Evolutionary conservation across 768 basidiomycete species (phyloP), one percentile per base, ranked within the genome.

Genomic region (Pholiota microspora): DNA sequence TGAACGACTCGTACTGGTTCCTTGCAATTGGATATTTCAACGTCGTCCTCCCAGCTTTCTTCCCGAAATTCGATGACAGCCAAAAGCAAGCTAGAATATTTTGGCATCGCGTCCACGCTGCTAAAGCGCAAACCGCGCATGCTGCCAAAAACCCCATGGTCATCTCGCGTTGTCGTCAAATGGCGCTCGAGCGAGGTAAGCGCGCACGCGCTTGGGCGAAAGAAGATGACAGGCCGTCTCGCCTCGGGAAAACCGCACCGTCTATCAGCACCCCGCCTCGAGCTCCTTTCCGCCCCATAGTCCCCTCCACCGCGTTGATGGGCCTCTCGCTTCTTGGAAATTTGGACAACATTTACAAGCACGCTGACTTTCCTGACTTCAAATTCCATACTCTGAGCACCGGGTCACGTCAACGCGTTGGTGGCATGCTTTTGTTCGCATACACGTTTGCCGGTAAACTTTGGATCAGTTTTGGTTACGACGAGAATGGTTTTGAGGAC

Each of bases 321-420:
- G 92, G 91, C 0, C 70, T 92, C 42, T 94, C 91, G 4, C 76
- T 94, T 56, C 76, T 93, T n/a, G 91, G 92, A 1, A 93, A 92
- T 64, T 73, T 93, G 50, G 90, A 93, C 65, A 86, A 82, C 2
- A 88, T 86, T 27, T 94, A 92, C 73, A 82, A 85, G 59, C 89
- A 92, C 64, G 69, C 75, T 8, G 58, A 69, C 1, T 92, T 80
- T 71, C 77, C 79, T n/a, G 60, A 68, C 3, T 70, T 92, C 56
- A 68, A 78, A 66, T 73, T 93, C 16, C 83, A 89, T 59, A 85
- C 85, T 3, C 74, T 94, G 29, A 93, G 88, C 24, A 92, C 92
- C 1, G 92, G 90, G 2, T 90, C 88, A 6, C 78, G 92, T n/a
- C 91, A 93, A 64, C 81, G 90, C 2, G 65, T 79, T 0, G 84